Percentiles rank a stretch among this genome's conserved stretches.
Conservation (phyloP, 2,329 filamentous ascomycete genomes). For the Alternaria arbusti region DNA sequence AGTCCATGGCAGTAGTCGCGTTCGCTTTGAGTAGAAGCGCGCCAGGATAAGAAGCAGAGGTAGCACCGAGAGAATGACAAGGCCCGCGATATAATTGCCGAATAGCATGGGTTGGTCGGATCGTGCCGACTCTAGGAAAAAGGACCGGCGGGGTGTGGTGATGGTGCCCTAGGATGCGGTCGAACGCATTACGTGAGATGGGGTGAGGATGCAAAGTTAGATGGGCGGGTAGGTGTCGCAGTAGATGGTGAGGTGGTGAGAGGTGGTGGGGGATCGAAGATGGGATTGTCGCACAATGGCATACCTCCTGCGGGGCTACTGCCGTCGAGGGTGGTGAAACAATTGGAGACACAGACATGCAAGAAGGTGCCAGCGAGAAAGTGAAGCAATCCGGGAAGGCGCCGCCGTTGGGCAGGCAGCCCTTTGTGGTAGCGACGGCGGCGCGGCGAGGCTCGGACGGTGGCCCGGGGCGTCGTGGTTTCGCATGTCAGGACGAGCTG, state of each 20-base stretch:
- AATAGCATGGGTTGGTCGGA: constrained; percentile 13
- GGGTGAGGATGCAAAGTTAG: not conserved
- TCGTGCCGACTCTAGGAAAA: not conserved
- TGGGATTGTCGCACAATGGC: not conserved
- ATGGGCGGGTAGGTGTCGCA: constrained; percentile 4
- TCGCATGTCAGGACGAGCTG: not conserved
- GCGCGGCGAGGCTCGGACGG: constrained; percentile 4
- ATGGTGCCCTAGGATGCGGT: constrained; percentile 10
- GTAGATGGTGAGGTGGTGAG: constrained; percentile 3
- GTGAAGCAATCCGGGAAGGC: constrained; percentile 8
- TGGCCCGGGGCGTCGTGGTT: not conserved
- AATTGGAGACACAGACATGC: constrained; percentile 3
- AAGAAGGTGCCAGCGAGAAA: not conserved
- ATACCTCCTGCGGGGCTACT: constrained; percentile 2
- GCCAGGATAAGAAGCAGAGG: constrained; percentile 25
- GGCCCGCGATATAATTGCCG: constrained; percentile 15
- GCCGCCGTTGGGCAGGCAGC: constrained; percentile 1
- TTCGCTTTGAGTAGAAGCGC: constrained; percentile 28
- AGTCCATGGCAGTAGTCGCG: constrained; percentile 20
- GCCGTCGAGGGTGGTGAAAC: constrained; percentile 20
- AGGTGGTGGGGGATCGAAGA: not conserved
- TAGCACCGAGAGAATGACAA: constrained; percentile 23
- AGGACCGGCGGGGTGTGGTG: constrained; percentile 1
- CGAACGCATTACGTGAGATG: constrained; percentile 10
- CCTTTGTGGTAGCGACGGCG: constrained; percentile 1